Base-by-base conservation (phyloP, 2,329 filamentous ascomycete genomes). In the Aspergillus quadricinctus region DNA sequence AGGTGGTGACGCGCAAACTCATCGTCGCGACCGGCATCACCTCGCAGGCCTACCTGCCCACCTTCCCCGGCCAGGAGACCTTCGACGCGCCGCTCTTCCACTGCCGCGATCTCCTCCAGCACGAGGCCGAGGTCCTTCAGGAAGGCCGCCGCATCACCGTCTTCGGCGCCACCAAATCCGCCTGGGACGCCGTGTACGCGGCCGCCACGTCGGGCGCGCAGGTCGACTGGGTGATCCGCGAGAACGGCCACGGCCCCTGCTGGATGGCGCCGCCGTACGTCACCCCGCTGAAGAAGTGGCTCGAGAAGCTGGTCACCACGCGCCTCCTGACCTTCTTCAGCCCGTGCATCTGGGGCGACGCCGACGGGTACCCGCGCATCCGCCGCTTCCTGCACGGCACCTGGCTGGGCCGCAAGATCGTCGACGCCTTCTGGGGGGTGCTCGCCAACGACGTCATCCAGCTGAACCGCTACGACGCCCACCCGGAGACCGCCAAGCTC, bases 301-400 rank as follows among this genome's bases (percentile, higher is more conserved):
- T 90, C 0, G 88, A 91, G 70, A 84, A 87, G 63, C 78, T 91
- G 4, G 80, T 87, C 3, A 81, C 82, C 31, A 87, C 83, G 0
- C 84, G 89, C 0, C 79, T 88, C 60, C 73, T 92, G 53, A 88
- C 84, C 1, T 91, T 87, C 85, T 85, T 92, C 71, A 86, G 83
- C 52, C 89, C 89, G 0, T 92, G 88, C 66, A 80, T 88, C 14
- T 92, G 87, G 86, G 87, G 85, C 4, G 76, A 79, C 1, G 81
- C 79, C 1, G 86, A 85, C 64, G 87, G 86, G 1, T 88, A 81
- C 35, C 7, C 52, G 9, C 65, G 62, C 10, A 62, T 80, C 1
- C 74, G 80, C 6, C 62, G 65, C 3, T 77, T 82, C 53, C 64
- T 85, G 21, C 82, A 85, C 58, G 68, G 72, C 2, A 83, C 81